Base-by-base conservation (phyloP, 192 early-diverging fungal species). In the Irineochytrium annulatum region DNA sequence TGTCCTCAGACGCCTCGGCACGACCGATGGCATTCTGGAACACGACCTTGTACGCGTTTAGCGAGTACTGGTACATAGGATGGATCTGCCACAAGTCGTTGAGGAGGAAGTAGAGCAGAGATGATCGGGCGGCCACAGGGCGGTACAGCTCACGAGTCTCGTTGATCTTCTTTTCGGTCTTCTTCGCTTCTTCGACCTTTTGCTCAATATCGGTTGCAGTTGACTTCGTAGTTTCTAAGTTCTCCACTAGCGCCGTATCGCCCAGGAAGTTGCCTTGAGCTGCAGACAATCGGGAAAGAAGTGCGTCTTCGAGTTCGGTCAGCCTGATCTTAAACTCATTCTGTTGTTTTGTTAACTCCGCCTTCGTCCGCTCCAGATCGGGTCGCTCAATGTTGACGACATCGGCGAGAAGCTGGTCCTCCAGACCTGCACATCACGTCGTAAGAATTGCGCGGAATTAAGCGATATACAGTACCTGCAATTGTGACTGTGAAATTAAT, bases 401-500 rank as follows among this genome's bases (percentile, higher is more conserved):
- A 69, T 85, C 83, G 3, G 83, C 83, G 28, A 85, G 64, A 1
- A 85, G 67, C 63, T 85, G 83, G 61, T 85, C 83, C 44, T 85
- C 83, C 13, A 85, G 62, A 75, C 83, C 83, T 17, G n/a, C n/a
- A n/a, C n/a, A n/a, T n/a, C n/a, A n/a, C n/a, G n/a, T n/a, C n/a
- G n/a, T n/a, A n/a, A n/a, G n/a, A n/a, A n/a, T n/a, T n/a, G n/a
- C n/a, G n/a, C n/a, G n/a, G n/a, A n/a, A n/a, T n/a, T n/a, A n/a
- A n/a, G n/a, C n/a, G n/a, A n/a, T n/a, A n/a, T n/a, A n/a, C n/a
- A n/a, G n/a, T n/a, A n/a, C n/a, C n/a, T 5, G 65, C 70, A 19
- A 85, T 43, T 3, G 83, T 85, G n/a, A 85, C 83, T 2, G 82
- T 85, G 63, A 85, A 85, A 62, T 85, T 85, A 48, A 85, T 82